Conservation (phyloP, 169 alveolate genomes). For the Plasmodium sp. region DNA sequence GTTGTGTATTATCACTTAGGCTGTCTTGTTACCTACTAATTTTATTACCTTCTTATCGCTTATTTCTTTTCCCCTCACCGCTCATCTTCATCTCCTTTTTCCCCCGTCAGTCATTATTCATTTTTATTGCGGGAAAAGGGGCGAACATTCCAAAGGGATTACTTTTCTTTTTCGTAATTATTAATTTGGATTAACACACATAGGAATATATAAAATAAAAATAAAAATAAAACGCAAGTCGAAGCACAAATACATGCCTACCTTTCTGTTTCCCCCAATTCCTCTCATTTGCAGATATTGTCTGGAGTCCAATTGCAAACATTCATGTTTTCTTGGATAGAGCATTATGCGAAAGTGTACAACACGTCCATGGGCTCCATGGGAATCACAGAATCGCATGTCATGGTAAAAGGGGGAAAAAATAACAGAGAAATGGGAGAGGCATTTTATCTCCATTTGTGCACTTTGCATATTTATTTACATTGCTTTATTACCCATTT, state of each 20-base stretch:
- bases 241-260: neutral
- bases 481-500: neutral
- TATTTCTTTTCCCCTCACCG: neutral
- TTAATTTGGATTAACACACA: neutral
- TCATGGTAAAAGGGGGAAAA: constrained; percentile 25
- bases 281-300: constrained; percentile 1
- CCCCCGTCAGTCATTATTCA: constrained; percentile 20
- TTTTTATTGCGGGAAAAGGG: constrained; percentile 16
- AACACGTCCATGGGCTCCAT: constrained; percentile 38
- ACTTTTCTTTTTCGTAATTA: neutral
- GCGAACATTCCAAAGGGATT: constrained; percentile 19
- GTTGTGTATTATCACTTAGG: neutral
- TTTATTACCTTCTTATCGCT: neutral
- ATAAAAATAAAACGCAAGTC: neutral
- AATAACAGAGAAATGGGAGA: neutral
- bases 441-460: neutral
- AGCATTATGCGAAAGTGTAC: constrained; percentile 33
- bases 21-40: neutral
- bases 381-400: constrained; percentile 37
- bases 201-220: constrained; percentile 2
- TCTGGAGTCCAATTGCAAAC: constrained; percentile 7
- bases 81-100: neutral
- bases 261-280: neutral
- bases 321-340: constrained; percentile 55
- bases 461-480: neutral